These are phyloP conservation scores for Cladophialophora exuberans DNA, from an alignment of 2,329 filamentous ascomycete genomes.

Conservation along the genomic window DNA sequence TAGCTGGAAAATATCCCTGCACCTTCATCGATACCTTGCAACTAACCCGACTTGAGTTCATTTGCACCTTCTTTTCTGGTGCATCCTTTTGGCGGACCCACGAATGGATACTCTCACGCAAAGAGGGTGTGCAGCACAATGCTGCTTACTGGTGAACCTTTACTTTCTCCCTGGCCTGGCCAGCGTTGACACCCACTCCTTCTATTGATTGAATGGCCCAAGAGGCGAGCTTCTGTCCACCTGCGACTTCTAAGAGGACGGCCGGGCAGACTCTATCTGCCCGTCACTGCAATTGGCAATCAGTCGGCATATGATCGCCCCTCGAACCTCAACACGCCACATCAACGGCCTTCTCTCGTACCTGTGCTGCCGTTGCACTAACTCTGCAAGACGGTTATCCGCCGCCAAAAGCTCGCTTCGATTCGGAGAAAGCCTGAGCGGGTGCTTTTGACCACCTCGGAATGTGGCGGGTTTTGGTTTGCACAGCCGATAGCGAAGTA, in stretches of 20 bases:
- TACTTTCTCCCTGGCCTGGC: background rate
- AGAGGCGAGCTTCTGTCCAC: background rate
- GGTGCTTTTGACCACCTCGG: conserved; percentile 5
- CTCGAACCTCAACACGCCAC: background rate
- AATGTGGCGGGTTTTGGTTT: background rate
- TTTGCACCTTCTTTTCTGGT: background rate
- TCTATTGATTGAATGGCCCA: background rate
- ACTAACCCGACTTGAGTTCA: conserved; percentile 1
- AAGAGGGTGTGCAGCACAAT: background rate
- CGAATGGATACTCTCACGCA: conserved; percentile 5
- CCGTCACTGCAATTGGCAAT: conserved; percentile 1
- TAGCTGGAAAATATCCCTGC: conserved; percentile 2
- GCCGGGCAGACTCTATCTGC: background rate
- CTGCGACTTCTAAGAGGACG: background rate
- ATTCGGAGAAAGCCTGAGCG: conserved; percentile 14
- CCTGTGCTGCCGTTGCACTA: background rate
- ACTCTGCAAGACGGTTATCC: background rate
- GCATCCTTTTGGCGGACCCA: too few species aligned
- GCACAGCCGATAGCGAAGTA: conserved; percentile 1
- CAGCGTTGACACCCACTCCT: background rate
- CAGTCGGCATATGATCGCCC: background rate
- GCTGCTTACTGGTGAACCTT: conserved; percentile 5
- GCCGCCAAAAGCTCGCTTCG: background rate
- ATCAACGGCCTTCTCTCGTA: background rate
- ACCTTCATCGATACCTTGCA: background rate